Evolutionary conservation across 116 monocot genomes (phyloP).

Genomic region (Phalaenopsis hybrid): DNA sequence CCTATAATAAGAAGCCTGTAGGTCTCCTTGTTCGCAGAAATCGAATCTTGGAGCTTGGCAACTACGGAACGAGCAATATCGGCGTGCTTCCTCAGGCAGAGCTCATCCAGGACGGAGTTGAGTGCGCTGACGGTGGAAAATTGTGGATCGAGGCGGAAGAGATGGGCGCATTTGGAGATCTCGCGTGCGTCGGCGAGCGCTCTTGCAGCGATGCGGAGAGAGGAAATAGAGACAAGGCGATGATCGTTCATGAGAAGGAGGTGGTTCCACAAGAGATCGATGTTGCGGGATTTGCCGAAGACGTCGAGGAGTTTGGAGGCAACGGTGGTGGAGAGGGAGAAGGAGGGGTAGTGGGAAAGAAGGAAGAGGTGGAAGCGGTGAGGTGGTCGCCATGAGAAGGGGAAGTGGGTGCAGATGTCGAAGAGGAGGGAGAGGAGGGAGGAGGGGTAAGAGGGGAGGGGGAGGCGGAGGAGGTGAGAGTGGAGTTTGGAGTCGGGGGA

Average conservation of each 20-base stretch:
- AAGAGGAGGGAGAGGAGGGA: slow-evolving; percentile 64
- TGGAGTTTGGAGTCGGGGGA: slow-evolving; percentile 43
- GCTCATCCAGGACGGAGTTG: slow-evolving; percentile 20
- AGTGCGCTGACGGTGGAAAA: slow-evolving; percentile 13
- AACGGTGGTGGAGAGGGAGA: slow-evolving; percentile 51
- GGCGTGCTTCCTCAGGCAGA: slow-evolving; percentile 34
- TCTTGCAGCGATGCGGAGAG: slow-evolving; percentile 32
- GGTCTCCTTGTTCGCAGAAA: slow-evolving; percentile 32
- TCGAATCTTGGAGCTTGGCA: slow-evolving; percentile 16
- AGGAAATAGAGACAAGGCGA: slow-evolving; percentile 19
- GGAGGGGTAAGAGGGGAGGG: slow-evolving; percentile 27
- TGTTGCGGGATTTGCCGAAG: slow-evolving; percentile 43
- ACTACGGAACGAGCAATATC: slow-evolving; percentile 42
- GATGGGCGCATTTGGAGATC: slow-evolving; percentile 40
- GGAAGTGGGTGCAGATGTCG: slow-evolving; percentile 65
- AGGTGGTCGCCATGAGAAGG: slow-evolving; percentile 66
- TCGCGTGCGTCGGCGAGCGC: slow-evolving; percentile 53
- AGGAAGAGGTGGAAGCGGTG: slow-evolving; percentile 64
- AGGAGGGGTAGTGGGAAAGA: slow-evolving; percentile 16
- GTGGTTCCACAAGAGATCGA: slow-evolving; percentile 43
- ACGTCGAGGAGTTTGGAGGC: slow-evolving; percentile 51
- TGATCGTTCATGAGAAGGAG: slow-evolving; percentile 21
- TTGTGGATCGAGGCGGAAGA: slow-evolving; percentile 28
- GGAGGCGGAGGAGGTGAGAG: slow-evolving; percentile 42
- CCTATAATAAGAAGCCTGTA: slow-evolving; percentile 49